Conservation (phyloP, 129 eudicot genomes). For the sunflower (Helianthus annuus) region DNA sequence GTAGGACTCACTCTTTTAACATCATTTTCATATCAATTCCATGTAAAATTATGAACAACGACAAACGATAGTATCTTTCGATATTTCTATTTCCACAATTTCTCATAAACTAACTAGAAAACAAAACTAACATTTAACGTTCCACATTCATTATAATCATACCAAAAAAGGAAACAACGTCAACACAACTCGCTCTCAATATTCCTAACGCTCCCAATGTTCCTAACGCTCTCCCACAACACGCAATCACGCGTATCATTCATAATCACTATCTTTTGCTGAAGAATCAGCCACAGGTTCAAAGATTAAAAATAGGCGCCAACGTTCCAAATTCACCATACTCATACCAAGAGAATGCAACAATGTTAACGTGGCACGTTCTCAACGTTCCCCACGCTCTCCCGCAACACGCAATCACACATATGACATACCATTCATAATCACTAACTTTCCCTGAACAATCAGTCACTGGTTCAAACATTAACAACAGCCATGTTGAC, state of each 20-base stretch:
- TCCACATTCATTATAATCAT: slow-evolving; percentile 5
- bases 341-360: background rate
- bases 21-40: background rate
- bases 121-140: background rate
- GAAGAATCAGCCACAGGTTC: slow-evolving; percentile 4
- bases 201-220: background rate
- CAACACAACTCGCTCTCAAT: background rate
- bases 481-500: background rate
- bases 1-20: background rate
- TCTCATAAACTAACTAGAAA: slow-evolving; percentile 11
- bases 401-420: background rate
- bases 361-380: background rate
- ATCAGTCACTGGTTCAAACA: slow-evolving; percentile 1
- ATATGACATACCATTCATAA: background rate
- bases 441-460: slow-evolving; percentile 3
- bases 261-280: background rate
- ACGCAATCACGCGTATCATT: background rate
- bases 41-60: background rate
- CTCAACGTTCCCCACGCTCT: background rate
- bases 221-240: slow-evolving; percentile 7
- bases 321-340: slow-evolving; percentile 8
- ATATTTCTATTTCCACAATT: background rate
- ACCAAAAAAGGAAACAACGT: background rate
- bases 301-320: background rate
- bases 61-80: background rate